Conservation (phyloP, 176 grass and related monocot species). For the Metroxylon sagu region DNA sequence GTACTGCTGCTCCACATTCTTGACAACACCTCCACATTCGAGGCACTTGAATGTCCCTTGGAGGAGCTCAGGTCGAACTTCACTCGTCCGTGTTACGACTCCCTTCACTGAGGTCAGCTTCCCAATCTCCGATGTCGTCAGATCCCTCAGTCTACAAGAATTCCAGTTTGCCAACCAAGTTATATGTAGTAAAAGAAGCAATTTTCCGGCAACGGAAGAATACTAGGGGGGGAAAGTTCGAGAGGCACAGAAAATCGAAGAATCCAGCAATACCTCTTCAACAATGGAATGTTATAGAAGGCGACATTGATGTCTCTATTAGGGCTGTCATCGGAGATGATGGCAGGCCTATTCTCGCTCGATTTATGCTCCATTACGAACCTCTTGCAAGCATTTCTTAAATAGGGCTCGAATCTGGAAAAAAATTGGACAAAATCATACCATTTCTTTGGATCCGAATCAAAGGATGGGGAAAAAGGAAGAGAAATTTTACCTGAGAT, state of each 20-base stretch:
- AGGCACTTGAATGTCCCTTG: slow-evolving; percentile 95
- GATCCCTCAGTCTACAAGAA: slow-evolving; percentile 62
- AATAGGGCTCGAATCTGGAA: slow-evolving; percentile 67
- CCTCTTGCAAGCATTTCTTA: slow-evolving; percentile 89
- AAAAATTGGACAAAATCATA: neutral
- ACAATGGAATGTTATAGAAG: slow-evolving; percentile 81
- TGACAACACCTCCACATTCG: slow-evolving; percentile 64
- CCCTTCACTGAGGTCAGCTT: slow-evolving; percentile 92
- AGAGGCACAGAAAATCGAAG: neutral
- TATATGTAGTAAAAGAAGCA: neutral
- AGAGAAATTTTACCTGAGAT: slow-evolving; percentile 46
- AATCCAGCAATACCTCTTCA: slow-evolving; percentile 39
- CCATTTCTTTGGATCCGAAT: neutral
- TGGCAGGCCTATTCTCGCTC: slow-evolving; percentile 47
- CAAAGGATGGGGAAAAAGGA: neutral
- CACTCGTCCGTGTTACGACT: slow-evolving; percentile 87
- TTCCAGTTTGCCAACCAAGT: slow-evolving; percentile 1
- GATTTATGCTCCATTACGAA: slow-evolving; percentile 68
- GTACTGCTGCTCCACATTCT: slow-evolving; percentile 95
- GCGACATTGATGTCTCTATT: slow-evolving; percentile 87
- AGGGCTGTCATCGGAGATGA: slow-evolving; percentile 83
- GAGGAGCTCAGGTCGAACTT: slow-evolving; percentile 87
- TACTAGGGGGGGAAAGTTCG: neutral
- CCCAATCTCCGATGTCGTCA: slow-evolving; percentile 82
- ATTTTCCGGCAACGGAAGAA: neutral